Evolutionary conservation across 106 monocot species (phyloP), one percentile per base, ranked within the genome.

Genomic region (Dendrobium huoshanense): DNA sequence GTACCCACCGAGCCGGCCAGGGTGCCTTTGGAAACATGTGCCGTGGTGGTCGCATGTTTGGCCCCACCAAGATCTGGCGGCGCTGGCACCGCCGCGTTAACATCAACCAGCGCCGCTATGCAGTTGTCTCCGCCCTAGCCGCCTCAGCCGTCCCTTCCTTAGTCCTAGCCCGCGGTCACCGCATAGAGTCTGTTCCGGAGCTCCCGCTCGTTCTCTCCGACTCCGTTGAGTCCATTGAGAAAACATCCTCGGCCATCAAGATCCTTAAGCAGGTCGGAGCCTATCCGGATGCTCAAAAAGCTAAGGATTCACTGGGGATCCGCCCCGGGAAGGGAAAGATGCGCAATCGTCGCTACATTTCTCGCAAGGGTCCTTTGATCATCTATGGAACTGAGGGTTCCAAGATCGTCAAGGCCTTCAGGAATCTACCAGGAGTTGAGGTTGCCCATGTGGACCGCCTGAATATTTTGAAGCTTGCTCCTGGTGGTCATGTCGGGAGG

Each of bases 241-340:
- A 93, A 73, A 93, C 93, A 0, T 80, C 87, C 56, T 55, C 87
- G 3, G 93, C 93, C 0, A 83, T 93, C 82, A 93, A 96, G 81
- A 51, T 88, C 78, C 83, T 96, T 9, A 87, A 87, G 82, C 85
- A 91, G 85, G 75, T 96, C 17, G 95, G 95, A 1, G 93, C 91
- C 2, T 85, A 58, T 13, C 49, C 88, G 10, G 96, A 96, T 54
- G 92, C 90, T 2, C 86, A 94, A 80, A 96, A 94, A 83, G 93
- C 92, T 11, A 95, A 92, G 76, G 92, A 95, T 33, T 85, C 84
- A 18, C 73, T 73, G 16, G 40, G 77, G 11, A 91, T 96, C 64
- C 91, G 96, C 87, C 70, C 90, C 8, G 96, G 96, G 7, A 93
- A 91, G 70, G 93, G 93, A 13, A 96, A 96, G 87, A 88, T 87